Conservation (phyloP, 768 basidiomycete species). For the Lentinula lateritia region DNA sequence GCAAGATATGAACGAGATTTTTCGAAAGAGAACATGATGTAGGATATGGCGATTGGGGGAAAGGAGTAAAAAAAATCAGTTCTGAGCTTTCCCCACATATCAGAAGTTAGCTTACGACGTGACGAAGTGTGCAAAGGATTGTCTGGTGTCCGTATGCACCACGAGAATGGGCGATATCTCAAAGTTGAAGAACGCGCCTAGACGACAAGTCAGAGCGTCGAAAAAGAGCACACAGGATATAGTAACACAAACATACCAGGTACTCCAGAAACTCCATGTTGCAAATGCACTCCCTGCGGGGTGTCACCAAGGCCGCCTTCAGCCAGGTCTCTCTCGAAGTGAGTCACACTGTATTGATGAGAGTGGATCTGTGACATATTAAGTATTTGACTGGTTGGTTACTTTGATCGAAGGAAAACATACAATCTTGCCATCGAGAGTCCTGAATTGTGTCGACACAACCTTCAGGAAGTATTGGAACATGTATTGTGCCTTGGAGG, state of each 20-base stretch:
- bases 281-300: constrained; percentile 60
- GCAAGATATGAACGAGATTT: background rate
- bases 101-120: constrained; percentile 68
- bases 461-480: constrained; percentile 99
- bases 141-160: constrained; percentile 83
- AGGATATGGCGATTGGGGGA: constrained; percentile 1
- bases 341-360: constrained; percentile 94
- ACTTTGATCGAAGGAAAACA: constrained; percentile 16
- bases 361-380: constrained; percentile 58
- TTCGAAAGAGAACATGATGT: background rate
- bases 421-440: constrained; percentile 68
- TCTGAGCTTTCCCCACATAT: background rate
- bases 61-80: background rate
- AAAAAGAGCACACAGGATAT: background rate
- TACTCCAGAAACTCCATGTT: constrained; percentile 69
- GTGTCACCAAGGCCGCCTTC: constrained; percentile 56
- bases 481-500: constrained; percentile 81
- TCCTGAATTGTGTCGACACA: constrained; percentile 90
- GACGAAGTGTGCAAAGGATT: constrained; percentile 96
- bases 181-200: constrained; percentile 85
- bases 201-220: background rate
- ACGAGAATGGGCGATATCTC: constrained; percentile 97
- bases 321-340: constrained; percentile 88
- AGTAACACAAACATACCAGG: constrained; percentile 37
- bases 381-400: background rate